These are phyloP conservation scores for Keqinozyma sinolaborantium DNA, from an alignment of 1,139 yeast species.

Conservation along the genomic window DNA sequence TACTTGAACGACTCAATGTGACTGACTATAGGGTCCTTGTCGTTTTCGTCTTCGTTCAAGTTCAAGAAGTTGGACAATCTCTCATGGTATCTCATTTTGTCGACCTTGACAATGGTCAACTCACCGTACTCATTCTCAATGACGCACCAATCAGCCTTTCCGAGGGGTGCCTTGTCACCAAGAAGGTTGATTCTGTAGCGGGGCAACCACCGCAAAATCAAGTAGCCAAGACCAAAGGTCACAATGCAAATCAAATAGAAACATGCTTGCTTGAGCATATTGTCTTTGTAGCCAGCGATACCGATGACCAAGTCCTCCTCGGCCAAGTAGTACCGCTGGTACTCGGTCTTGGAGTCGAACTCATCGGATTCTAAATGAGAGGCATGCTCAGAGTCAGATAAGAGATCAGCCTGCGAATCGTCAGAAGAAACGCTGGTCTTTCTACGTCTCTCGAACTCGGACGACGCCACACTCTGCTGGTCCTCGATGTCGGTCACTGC, in stretches of 20 bases:
- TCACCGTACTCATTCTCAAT: constrained; percentile 94
- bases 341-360: constrained; percentile 40
- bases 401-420: constrained; percentile 17
- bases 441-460: constrained; percentile 25
- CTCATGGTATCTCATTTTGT: constrained; percentile 61
- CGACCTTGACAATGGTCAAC: constrained; percentile 55
- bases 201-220: constrained; percentile 84
- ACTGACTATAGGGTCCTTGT: constrained; percentile 65
- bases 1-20: constrained; percentile 68
- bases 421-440: constrained; percentile 26
- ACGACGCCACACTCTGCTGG: constrained; percentile 31
- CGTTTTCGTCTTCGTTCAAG: constrained; percentile 16
- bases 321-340: constrained; percentile 85
- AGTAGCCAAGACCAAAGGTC: constrained; percentile 70
- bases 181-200: constrained; percentile 61
- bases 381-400: constrained; percentile 11
- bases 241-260: constrained; percentile 55
- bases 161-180: constrained; percentile 69
- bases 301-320: constrained; percentile 95
- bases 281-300: constrained; percentile 80
- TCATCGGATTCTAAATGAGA: constrained; percentile 23
- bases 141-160: constrained; percentile 88
- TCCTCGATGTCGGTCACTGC: constrained; percentile 7
- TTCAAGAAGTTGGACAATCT: constrained; percentile 67
- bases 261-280: constrained; percentile 37